Conservation (phyloP, 345 rosid species). For the Toxicodendron radicans region DNA sequence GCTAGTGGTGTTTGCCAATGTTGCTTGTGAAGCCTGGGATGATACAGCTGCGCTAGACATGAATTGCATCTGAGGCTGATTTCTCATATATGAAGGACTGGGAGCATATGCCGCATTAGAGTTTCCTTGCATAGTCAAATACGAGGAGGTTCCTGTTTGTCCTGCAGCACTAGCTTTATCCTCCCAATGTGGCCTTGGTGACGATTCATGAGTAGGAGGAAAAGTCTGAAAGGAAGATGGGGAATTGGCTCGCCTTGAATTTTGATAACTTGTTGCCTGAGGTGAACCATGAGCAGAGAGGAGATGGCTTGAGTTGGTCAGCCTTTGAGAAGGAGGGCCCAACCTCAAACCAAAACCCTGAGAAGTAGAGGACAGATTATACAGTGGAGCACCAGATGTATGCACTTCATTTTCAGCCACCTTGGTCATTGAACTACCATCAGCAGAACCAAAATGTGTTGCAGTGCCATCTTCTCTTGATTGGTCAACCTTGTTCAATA, state of each 20-base stretch:
- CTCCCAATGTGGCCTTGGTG: conserved; percentile 29
- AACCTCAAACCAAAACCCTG: conserved; percentile 53
- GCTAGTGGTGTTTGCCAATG: conserved; percentile 21
- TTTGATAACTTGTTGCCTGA: conserved; percentile 17
- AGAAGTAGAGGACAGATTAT: conserved; percentile 36
- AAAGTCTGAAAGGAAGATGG: conserved; percentile 32
- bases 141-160: conserved; percentile 20
- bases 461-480: conserved; percentile 26
- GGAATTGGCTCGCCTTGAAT: conserved; percentile 22
- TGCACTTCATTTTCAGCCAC: conserved; percentile 19
- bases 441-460: conserved; percentile 19
- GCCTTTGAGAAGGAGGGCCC: conserved; percentile 42
- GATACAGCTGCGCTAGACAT: conserved; percentile 20
- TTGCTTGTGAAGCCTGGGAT: conserved; percentile 25
- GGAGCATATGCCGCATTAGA: conserved; percentile 21
- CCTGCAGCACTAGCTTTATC: conserved; percentile 13
- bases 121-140: conserved; percentile 28
- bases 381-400: conserved; percentile 20
- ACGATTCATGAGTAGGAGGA: conserved; percentile 25
- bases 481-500: conserved; percentile 39
- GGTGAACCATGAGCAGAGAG: conserved; percentile 29
- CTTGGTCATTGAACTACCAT: conserved; percentile 17
- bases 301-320: conserved; percentile 22
- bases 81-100: conserved; percentile 19
- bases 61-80: conserved; percentile 29